Evolutionary conservation across 495 filamentous ascomycete genomes (phyloP).

Genomic region (Tuber calosporum): DNA sequence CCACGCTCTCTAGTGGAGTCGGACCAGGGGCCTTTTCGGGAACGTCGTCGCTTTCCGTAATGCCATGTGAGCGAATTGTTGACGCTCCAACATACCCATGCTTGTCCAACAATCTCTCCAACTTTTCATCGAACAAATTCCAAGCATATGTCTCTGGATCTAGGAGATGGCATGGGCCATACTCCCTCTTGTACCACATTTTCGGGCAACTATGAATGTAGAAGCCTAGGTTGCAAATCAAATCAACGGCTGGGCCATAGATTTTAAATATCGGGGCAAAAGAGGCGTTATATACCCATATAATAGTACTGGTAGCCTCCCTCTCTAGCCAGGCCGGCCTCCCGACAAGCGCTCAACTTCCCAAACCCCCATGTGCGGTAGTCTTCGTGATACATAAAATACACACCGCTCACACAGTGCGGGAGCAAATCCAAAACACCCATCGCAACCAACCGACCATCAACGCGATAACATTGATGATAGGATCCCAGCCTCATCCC

Average conservation of each 20-base stretch:
- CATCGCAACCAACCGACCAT: constrained; percentile 80
- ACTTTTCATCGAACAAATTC: constrained; percentile 63
- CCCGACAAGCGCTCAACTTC: constrained; percentile 78
- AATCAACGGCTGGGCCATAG: constrained; percentile 52
- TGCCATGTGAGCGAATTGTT: constrained; percentile 17
- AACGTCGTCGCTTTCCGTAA: constrained; percentile 8
- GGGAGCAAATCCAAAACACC: constrained; percentile 85
- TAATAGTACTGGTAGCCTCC: constrained; percentile 66
- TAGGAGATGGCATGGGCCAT: constrained; percentile 72
- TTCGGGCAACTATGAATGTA: constrained; percentile 68
- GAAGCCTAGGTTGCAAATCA: constrained; percentile 48
- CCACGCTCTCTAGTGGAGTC: not conserved
- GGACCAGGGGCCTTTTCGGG: constrained; percentile 15
- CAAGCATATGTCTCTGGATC: constrained; percentile 70
- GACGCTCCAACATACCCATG: constrained; percentile 50
- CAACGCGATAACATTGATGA: constrained; percentile 90
- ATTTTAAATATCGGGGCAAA: constrained; percentile 4
- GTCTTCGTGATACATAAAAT: constrained; percentile 85
- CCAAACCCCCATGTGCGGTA: constrained; percentile 74
- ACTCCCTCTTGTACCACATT: constrained; percentile 88
- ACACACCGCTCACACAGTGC: constrained; percentile 82
- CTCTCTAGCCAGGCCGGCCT: constrained; percentile 72
- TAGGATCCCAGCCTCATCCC: constrained; percentile 71
- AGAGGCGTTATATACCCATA: constrained; percentile 52
- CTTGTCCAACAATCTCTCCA: constrained; percentile 57